Conservation (phyloP, 192 early-diverging fungal genomes). For the Mortierella claussenii region DNA sequence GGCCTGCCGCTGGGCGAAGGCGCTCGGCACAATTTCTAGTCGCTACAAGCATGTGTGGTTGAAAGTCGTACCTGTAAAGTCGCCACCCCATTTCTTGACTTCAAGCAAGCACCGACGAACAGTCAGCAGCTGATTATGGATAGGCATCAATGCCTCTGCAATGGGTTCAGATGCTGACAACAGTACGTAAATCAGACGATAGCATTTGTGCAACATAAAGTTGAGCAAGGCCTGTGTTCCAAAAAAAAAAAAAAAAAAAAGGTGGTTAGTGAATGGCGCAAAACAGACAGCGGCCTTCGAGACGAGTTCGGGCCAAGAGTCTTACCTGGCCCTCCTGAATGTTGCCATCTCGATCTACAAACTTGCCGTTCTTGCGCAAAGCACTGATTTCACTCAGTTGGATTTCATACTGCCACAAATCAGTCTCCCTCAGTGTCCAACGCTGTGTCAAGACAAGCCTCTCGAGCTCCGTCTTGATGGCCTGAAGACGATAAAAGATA, state of each 20-base stretch:
- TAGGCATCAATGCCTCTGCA: slow-evolving; percentile 81
- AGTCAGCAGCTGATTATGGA: slow-evolving; percentile 88
- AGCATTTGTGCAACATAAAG: slow-evolving; percentile 85
- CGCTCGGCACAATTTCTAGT: no score
- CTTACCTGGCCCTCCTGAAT: slow-evolving; percentile 75
- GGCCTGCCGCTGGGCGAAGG: no score
- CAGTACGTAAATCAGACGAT: slow-evolving; percentile 86
- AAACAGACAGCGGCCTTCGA: background rate
- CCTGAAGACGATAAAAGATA: slow-evolving; percentile 68
- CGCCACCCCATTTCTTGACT: slow-evolving; percentile 84
- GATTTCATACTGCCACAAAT: slow-evolving; percentile 68
- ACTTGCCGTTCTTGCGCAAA: slow-evolving; percentile 87
- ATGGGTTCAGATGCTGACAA: slow-evolving; percentile 83
- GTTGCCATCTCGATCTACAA: slow-evolving; percentile 74
- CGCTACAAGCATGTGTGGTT: no score
- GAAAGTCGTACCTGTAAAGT: slow-evolving; percentile 75
- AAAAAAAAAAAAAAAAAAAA: background rate
- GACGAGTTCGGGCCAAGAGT: background rate
- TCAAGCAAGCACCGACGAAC: slow-evolving; percentile 81
- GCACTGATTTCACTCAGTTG: slow-evolving; percentile 86
- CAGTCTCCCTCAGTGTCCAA: slow-evolving; percentile 84
- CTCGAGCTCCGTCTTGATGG: slow-evolving; percentile 82
- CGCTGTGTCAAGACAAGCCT: slow-evolving; percentile 77
- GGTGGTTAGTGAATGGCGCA: background rate
- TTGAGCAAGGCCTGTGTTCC: slow-evolving; percentile 65